A percentile compares a stretch with the other conserved stretches of the same genome.
Conservation (phyloP, 495 filamentous ascomycete genomes). For the Lineolata rhizophorae region DNA sequence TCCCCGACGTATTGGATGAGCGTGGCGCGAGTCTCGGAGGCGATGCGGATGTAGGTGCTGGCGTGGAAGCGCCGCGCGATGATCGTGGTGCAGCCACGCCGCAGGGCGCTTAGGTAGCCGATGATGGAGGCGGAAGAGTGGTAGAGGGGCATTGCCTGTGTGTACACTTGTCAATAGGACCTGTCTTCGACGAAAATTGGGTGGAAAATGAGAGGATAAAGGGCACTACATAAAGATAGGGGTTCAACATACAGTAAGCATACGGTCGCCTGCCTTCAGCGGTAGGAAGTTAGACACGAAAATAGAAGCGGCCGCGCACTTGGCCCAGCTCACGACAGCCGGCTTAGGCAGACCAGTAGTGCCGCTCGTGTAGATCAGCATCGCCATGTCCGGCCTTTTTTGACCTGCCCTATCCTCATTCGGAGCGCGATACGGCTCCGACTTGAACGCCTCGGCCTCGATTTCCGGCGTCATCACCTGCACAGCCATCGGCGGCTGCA, state of each 20-base stretch:
- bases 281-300: slow-evolving; percentile 36
- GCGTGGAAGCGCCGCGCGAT: slow-evolving; percentile 69
- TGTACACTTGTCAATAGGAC: no score
- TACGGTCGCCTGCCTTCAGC: slow-evolving; percentile 37
- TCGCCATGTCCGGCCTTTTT: slow-evolving; percentile 13
- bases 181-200: no score
- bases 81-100: slow-evolving; percentile 39
- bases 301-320: slow-evolving; percentile 28
- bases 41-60: slow-evolving; percentile 62
- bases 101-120: slow-evolving; percentile 37
- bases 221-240: no score
- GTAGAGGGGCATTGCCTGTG: slow-evolving; percentile 79
- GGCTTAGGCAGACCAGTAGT: slow-evolving; percentile 61
- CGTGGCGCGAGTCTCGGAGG: slow-evolving; percentile 48
- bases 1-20: slow-evolving; percentile 92
- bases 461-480: slow-evolving; percentile 38
- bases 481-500: slow-evolving; percentile 31
- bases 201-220: neutral
- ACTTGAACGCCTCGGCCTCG: slow-evolving; percentile 5
- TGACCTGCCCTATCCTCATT: slow-evolving; percentile 6
- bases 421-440: slow-evolving; percentile 6
- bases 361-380: slow-evolving; percentile 16
- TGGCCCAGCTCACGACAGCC: slow-evolving; percentile 64
- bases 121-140: slow-evolving; percentile 65
- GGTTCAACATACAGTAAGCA: slow-evolving; percentile 46